phyloP scores from a whole-genome alignment of 352 stramenopile genomes.

The Pilasporangium apinafurcum region DNA sequence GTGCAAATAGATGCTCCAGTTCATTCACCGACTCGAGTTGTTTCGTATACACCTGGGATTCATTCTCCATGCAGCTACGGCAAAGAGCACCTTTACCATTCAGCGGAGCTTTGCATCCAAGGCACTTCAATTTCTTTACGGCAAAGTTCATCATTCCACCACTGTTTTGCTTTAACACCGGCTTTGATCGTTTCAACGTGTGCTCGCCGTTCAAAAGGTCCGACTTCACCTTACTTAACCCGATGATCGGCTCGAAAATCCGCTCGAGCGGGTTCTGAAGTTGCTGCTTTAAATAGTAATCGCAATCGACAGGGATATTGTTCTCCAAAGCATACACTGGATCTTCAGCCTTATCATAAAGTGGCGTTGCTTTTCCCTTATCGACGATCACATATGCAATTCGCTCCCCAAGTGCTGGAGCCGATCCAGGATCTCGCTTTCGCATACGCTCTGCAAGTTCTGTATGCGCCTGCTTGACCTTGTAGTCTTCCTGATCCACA shows the following conservation, averaged over 20 bases:
- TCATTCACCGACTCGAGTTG: constrained; percentile 92
- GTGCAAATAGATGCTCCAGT: constrained; percentile 91
- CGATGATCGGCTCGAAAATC: constrained; percentile 98
- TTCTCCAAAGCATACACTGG: constrained; percentile 99
- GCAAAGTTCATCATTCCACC: constrained; percentile 99
- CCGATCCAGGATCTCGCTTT: constrained; percentile 96
- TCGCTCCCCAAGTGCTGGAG: constrained; percentile 97
- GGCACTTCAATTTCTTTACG: constrained; percentile 96
- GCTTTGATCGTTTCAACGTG: constrained; percentile 97
- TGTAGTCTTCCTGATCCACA: constrained; percentile 98
- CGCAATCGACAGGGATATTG: constrained; percentile 97
- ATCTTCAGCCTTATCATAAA: constrained; percentile 98
- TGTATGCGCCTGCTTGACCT: constrained; percentile 98
- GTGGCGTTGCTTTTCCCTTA: constrained; percentile 92
- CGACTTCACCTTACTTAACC: constrained; percentile 88
- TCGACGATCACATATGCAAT: constrained; percentile 99
- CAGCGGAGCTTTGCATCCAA: constrained; percentile 95
- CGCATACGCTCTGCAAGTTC: constrained; percentile 98
- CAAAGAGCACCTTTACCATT: constrained; percentile 90
- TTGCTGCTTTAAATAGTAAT: constrained; percentile 99
- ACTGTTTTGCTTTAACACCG: constrained; percentile 92
- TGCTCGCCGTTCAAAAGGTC: constrained; percentile 96
- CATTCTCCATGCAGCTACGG: constrained; percentile 89
- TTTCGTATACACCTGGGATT: constrained; percentile 93
- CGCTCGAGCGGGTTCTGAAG: constrained; percentile 96